phyloP scores from a whole-genome alignment of 768 basidiomycete species.

The Hydnomerulius pinastri region DNA sequence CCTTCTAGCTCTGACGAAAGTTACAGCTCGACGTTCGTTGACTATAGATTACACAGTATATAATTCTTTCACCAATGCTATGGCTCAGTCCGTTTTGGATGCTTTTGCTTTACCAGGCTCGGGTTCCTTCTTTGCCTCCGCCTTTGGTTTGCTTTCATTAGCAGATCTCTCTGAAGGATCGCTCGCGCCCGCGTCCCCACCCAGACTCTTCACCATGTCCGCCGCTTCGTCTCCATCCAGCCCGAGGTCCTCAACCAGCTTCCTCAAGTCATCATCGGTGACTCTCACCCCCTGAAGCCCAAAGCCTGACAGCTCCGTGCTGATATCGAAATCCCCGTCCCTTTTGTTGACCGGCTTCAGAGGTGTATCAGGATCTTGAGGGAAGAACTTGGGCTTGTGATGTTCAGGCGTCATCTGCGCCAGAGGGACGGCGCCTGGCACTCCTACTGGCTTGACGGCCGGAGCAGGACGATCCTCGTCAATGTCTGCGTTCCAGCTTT shows the following conservation, averaged over 20 bases:
- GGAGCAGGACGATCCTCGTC: slow-evolving; percentile 64
- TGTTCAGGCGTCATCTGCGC: slow-evolving; percentile 81
- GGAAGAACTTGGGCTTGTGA: slow-evolving; percentile 58
- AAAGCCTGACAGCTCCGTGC: slow-evolving; percentile 66
- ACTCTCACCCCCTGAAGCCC: slow-evolving; percentile 78
- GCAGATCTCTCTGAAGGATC: slow-evolving; percentile 11
- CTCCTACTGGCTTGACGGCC: slow-evolving; percentile 65
- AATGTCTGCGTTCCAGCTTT: slow-evolving; percentile 58
- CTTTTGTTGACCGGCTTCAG: slow-evolving; percentile 60
- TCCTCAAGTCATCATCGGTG: slow-evolving; percentile 71
- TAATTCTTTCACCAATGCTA: not conserved
- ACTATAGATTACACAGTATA: not conserved
- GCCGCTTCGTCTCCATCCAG: slow-evolving; percentile 76
- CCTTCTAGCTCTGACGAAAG: not conserved
- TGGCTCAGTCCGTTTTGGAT: slow-evolving; percentile 3
- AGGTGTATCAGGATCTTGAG: slow-evolving; percentile 44
- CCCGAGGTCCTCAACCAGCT: slow-evolving; percentile 74
- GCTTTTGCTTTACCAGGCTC: not conserved
- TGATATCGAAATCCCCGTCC: slow-evolving; percentile 60
- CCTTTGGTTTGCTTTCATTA: slow-evolving; percentile 8
- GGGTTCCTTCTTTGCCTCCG: slow-evolving; percentile 4
- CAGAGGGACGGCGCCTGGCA: slow-evolving; percentile 76
- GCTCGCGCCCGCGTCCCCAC: slow-evolving; percentile 26
- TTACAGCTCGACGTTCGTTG: not conserved
- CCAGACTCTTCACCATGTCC: slow-evolving; percentile 69